These are phyloP conservation scores for Fabrea salina DNA, from an alignment of 169 alveolate species.

Conservation along the genomic window DNA sequence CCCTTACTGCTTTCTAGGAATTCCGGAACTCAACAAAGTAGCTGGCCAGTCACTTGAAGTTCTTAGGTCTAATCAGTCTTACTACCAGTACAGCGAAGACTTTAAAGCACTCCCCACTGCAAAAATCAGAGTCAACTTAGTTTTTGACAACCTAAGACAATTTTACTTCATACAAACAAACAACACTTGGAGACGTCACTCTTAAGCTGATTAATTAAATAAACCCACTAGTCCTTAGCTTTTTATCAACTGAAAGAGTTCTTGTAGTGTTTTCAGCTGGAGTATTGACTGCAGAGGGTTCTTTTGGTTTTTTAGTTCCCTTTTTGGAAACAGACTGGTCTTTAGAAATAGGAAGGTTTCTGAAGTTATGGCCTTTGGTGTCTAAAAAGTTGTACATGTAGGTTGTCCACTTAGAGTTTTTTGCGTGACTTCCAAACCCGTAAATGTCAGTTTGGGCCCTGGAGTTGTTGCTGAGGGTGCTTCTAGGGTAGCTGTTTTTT, in stretches of 20 bases:
- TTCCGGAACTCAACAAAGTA: slow-evolving; percentile 35
- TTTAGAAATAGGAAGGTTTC: no score
- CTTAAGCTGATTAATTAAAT: no score
- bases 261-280: no score
- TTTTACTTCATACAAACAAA: background rate
- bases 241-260: no score
- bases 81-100: slow-evolving; percentile 10
- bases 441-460: slow-evolving; percentile 9
- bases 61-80: background rate
- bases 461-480: background rate
- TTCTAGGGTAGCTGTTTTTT: background rate
- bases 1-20: slow-evolving; percentile 54
- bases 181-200: background rate
- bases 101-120: slow-evolving; percentile 22
- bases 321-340: no score
- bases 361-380: no score
- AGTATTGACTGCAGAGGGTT: no score
- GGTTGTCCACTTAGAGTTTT: slow-evolving; percentile 40
- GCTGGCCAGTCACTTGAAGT: slow-evolving; percentile 14
- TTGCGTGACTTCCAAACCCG: slow-evolving; percentile 30
- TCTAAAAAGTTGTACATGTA: slow-evolving; percentile 35
- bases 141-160: background rate
- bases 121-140: background rate
- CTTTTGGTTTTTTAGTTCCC: no score
- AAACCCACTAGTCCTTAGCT: no score